These are phyloP conservation scores for Phytophthora vignae DNA, from an alignment of 352 stramenopile genomes.

Conservation along the genomic window DNA sequence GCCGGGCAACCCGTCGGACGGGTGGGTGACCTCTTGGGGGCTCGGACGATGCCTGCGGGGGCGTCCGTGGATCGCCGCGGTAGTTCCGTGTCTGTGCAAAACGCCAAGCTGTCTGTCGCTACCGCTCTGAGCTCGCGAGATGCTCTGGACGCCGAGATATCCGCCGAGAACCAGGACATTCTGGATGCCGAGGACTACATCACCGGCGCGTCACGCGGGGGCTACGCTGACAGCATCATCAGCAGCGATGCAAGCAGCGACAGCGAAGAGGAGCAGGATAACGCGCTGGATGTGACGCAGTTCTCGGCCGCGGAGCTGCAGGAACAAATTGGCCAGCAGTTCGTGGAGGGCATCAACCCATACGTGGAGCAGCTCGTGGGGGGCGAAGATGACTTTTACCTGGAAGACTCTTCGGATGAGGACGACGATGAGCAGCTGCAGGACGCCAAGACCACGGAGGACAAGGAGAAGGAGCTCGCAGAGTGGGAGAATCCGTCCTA, in stretches of 20 bases:
- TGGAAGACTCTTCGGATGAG: constrained; percentile 38
- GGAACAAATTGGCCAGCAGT: constrained; percentile 42
- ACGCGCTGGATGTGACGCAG: constrained; percentile 37
- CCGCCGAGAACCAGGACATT: constrained; percentile 30
- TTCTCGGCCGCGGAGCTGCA: constrained; percentile 37
- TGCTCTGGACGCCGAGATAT: constrained; percentile 5
- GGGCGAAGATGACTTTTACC: constrained; percentile 41
- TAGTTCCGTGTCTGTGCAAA: not conserved
- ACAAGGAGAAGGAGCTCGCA: constrained; percentile 43
- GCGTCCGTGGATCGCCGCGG: constrained; percentile 17
- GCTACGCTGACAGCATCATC: constrained; percentile 37
- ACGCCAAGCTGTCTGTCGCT: constrained; percentile 3
- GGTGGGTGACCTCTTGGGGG: constrained; percentile 23
- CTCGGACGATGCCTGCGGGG: constrained; percentile 35
- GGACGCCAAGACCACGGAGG: not conserved
- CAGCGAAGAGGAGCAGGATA: constrained; percentile 17
- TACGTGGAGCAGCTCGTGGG: constrained; percentile 56
- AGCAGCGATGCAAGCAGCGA: constrained; percentile 40
- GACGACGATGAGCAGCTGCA: constrained; percentile 8
- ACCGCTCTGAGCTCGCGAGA: not conserved
- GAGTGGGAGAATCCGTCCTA: constrained; percentile 86
- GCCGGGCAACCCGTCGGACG: constrained; percentile 6
- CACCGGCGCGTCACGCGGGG: constrained; percentile 27
- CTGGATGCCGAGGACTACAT: constrained; percentile 35
- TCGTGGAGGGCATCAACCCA: constrained; percentile 53